Evolutionary conservation across 257 asterid species (phyloP).

Genomic region (Schizonepeta tenuifolia): DNA sequence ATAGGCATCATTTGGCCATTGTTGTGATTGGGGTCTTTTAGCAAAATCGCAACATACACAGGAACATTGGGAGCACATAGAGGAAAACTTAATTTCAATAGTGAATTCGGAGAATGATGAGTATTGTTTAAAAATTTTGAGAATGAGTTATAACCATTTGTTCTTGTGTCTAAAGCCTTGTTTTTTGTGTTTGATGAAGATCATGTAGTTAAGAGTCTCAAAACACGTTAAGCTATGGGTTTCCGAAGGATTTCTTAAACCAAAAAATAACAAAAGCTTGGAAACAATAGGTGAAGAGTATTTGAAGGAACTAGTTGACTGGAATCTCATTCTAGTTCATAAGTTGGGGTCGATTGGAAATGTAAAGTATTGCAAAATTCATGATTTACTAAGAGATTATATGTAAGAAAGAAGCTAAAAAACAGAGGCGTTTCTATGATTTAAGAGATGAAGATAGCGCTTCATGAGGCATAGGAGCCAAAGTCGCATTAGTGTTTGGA

Average conservation of each 20-base stretch:
- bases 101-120: not conserved
- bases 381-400: slow-evolving; percentile 2
- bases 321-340: not conserved
- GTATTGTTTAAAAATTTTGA: not conserved
- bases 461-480: not conserved
- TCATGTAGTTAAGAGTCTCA: not conserved
- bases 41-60: not conserved
- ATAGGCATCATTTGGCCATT: too few species aligned
- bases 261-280: not conserved
- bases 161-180: not conserved
- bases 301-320: not conserved
- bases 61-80: not conserved
- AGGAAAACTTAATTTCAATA: not conserved
- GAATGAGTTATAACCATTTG: not conserved
- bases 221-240: not conserved
- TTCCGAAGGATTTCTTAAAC: not conserved
- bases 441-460: too few species aligned
- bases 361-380: slow-evolving; percentile 1
- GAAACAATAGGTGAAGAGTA: not conserved
- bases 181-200: not conserved
- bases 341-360: not conserved
- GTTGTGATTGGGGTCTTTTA: too few species aligned
- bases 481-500: not conserved
- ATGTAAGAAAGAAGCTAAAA: not conserved
- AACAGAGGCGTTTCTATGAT: not conserved